Conservation (phyloP, 345 rosid species). For the Populus euphratica region DNA sequence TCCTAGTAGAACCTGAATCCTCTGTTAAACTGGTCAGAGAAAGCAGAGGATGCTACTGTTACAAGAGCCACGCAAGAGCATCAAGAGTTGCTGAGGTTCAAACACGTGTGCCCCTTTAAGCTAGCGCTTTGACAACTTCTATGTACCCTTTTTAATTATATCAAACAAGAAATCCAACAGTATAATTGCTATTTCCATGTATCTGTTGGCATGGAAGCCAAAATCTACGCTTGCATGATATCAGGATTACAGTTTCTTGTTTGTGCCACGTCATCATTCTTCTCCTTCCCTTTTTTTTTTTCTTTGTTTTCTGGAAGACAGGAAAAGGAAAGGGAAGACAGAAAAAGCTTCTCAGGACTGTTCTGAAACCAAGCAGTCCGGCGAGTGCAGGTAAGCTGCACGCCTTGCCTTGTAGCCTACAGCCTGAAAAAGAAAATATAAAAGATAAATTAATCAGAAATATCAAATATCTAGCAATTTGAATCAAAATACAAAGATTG, state of each 20-base stretch:
- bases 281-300: background rate
- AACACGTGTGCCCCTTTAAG: background rate
- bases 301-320: background rate
- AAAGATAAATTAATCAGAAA: background rate
- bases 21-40: background rate
- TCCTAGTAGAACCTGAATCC: too few relatives aligned
- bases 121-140: background rate
- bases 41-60: background rate
- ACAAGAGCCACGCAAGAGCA: background rate
- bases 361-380: background rate
- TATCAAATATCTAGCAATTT: background rate
- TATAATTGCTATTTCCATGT: too few relatives aligned
- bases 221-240: background rate
- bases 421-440: slow-evolving; percentile 1
- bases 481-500: background rate
- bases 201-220: background rate
- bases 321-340: too few relatives aligned
- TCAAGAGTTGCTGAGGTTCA: too few relatives aligned
- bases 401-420: background rate
- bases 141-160: background rate
- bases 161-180: background rate
- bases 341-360: background rate
- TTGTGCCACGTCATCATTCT: background rate
- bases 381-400: background rate
- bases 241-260: background rate